phyloP scores from a whole-genome alignment of 208 protist genomes.

The Wallacemonas collosoma region DNA sequence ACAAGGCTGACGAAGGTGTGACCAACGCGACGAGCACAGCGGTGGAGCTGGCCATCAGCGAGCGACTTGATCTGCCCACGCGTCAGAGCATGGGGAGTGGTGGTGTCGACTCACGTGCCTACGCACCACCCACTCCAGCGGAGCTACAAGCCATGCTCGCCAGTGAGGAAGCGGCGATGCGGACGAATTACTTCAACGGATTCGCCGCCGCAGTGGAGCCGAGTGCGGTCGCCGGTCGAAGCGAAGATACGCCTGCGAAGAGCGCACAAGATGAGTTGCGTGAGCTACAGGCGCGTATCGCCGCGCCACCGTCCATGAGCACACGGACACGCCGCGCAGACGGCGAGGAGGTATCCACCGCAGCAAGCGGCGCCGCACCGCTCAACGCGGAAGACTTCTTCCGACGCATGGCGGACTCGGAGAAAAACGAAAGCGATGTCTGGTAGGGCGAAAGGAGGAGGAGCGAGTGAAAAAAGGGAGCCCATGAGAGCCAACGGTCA shows the following conservation, averaged over 20 bases:
- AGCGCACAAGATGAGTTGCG: background rate
- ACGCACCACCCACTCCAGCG: slow-evolving; percentile 10
- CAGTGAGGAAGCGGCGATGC: slow-evolving; percentile 28
- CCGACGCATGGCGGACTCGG: slow-evolving; percentile 1
- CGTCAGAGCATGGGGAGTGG: background rate
- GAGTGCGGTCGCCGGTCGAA: background rate
- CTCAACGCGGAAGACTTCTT: slow-evolving; percentile 11
- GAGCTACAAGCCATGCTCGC: slow-evolving; percentile 16
- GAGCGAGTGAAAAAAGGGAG: background rate
- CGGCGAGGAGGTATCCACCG: background rate
- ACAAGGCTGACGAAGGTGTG: background rate
- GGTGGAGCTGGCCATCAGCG: background rate
- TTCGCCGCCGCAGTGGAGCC: slow-evolving; percentile 6
- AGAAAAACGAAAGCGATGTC: background rate
- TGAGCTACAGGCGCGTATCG: background rate
- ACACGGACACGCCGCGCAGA: background rate
- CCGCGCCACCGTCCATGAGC: slow-evolving; percentile 2
- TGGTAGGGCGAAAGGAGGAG: slow-evolving; percentile 3
- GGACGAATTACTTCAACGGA: slow-evolving; percentile 29
- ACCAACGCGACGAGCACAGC: background rate
- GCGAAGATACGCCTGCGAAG: background rate
- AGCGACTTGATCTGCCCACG: background rate
- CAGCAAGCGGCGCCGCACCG: background rate
- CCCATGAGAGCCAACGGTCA: too few species aligned
- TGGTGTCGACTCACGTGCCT: background rate